A percentile compares a stretch with the other conserved stretches of the same genome.
Evolutionary conservation across 116 monocot genomes (phyloP).

Genomic region (Cymodocea nodosa): DNA sequence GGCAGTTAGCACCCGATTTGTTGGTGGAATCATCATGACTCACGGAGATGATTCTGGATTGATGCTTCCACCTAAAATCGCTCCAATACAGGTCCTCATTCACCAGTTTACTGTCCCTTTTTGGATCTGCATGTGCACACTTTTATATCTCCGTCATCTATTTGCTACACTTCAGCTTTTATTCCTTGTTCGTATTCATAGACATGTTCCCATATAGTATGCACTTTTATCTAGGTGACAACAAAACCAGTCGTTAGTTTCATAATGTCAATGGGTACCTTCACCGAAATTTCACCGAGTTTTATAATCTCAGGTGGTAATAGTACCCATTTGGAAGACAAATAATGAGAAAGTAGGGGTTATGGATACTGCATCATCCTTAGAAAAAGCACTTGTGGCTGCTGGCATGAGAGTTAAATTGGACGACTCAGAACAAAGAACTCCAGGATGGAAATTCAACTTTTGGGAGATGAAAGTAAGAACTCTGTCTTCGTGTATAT

Average conservation of each 20-base stretch:
- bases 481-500: not conserved
- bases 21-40: constrained; percentile 98
- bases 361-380: constrained; percentile 38
- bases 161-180: too few species aligned
- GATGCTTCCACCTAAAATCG: constrained; percentile 91
- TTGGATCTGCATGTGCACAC: too few species aligned
- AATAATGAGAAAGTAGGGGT: constrained; percentile 58
- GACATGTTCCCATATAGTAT: not conserved
- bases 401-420: constrained; percentile 86
- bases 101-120: not conserved
- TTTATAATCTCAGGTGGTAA: constrained; percentile 45
- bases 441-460: constrained; percentile 98
- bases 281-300: not conserved
- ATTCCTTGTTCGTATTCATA: too few species aligned
- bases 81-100: constrained; percentile 74
- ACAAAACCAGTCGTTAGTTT: not conserved
- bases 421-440: constrained; percentile 78
- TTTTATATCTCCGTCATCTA: too few species aligned
- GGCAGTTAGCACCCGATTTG: constrained; percentile 92
- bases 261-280: not conserved
- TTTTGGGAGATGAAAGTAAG: constrained; percentile 99
- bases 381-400: constrained; percentile 41
- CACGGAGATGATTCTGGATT: constrained; percentile 98
- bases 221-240: not conserved
- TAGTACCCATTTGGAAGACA: constrained; percentile 96